Percentiles rank a stretch among this genome's conserved stretches.
Evolutionary conservation across 208 protist genomes (phyloP).

Genomic region (Leptomonas pyrrhocoris): DNA sequence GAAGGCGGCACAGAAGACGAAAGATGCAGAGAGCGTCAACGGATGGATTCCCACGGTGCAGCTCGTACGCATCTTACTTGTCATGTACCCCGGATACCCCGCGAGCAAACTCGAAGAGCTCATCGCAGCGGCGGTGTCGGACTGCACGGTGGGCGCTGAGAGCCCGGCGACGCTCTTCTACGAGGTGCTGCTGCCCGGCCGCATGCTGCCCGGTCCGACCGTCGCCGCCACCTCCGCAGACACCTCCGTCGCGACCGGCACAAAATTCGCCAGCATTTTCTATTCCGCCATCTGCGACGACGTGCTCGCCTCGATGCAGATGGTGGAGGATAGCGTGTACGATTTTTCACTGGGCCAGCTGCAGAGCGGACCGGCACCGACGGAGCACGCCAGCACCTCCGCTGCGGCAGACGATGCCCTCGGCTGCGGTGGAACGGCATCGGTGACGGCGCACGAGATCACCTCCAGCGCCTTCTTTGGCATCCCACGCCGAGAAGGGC

Average conservation of each 20-base stretch:
- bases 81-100: conserved; percentile 78
- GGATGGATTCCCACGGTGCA: conserved; percentile 68
- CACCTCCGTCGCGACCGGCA: conserved; percentile 21
- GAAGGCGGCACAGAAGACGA: background rate
- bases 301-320: conserved; percentile 59
- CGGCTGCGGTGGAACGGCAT: conserved; percentile 16
- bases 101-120: conserved; percentile 47
- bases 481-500: conserved; percentile 33
- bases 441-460: conserved; percentile 36
- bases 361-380: background rate
- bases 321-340: conserved; percentile 64
- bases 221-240: conserved; percentile 33
- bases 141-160: conserved; percentile 46
- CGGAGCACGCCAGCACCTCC: background rate
- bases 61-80: conserved; percentile 53
- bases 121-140: conserved; percentile 46
- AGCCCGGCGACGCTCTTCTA: conserved; percentile 60
- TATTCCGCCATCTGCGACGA: conserved; percentile 70
- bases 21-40: background rate
- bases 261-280: conserved; percentile 49
- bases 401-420: background rate
- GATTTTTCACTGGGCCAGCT: conserved; percentile 19
- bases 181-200: conserved; percentile 60
- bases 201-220: conserved; percentile 42
- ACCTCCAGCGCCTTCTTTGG: conserved; percentile 33